Evolutionary conservation across 768 basidiomycete genomes (phyloP), one percentile per base, ranked within the genome.

Genomic region (Calvatia gigantea): DNA sequence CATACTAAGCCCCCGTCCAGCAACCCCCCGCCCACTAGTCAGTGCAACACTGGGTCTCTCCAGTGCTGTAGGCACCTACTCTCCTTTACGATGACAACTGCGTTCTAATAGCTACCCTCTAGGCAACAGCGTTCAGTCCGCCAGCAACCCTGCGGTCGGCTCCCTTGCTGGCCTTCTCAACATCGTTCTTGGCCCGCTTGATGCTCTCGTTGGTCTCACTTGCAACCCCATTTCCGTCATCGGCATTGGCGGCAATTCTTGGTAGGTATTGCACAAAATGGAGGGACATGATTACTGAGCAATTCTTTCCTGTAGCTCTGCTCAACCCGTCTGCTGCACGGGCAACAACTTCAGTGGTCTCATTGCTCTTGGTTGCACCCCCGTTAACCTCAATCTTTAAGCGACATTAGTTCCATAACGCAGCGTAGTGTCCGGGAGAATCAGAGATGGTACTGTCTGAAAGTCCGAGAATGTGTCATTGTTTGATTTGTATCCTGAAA

Each of bases 271-370:
- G 39, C 62, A 7, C 12, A 51, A 52, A 14, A 53, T 33, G 19
- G 47, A 42, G 21, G 41, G 6, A 2, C 2, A 11, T 17, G 57
- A 33, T 56, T 64, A 50, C 6, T 7, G 15, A 31, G 29, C 32
- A 29, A 21, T 27, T 32, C 3, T 17, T 6, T 2, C 33, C 7
- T 6, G 25, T 65, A 57, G 66, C 59, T 41, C 51, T 29, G 58
- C 60, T 9, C 65, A 69, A 37, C 61, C 65, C 14, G 68, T 69
- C 42, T 71, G 68, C 62, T 71, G 68, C 68, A 57, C 61, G 25
- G 51, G 57, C 37, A 67, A 68, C 52, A 55, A 32, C 52, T 69
- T 69, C 61, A 45, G n/a, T 28, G 51, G 55, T 15, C 12, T 38
- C 28, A 29, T 58, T 14, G 41, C 51, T 8, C 6, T 58, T 37